These are phyloP conservation scores for Casuarina cunninghamiana DNA, from an alignment of 306 rosid species.

Conservation along the genomic window DNA sequence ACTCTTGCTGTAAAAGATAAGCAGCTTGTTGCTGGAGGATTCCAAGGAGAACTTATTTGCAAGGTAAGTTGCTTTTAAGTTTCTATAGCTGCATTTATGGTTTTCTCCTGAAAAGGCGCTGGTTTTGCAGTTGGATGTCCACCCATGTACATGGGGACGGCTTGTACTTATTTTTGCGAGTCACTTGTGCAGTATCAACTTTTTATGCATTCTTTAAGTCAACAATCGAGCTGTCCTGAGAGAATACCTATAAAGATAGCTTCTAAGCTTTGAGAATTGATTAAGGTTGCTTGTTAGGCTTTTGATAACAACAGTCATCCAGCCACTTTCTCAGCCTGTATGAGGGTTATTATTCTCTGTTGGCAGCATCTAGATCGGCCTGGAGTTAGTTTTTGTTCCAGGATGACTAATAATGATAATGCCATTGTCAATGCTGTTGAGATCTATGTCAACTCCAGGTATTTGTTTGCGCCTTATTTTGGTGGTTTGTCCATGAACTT, in stretches of 20 bases:
- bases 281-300: neutral
- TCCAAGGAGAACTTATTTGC: constrained; percentile 94
- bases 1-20: constrained; percentile 81
- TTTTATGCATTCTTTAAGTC: neutral
- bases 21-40: constrained; percentile 84
- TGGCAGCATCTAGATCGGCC: constrained; percentile 79
- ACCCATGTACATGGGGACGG: neutral
- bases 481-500: neutral
- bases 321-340: neutral
- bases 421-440: constrained; percentile 87
- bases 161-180: neutral
- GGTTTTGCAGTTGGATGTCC: neutral
- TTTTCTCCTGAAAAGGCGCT: neutral
- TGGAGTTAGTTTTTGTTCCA: constrained; percentile 80
- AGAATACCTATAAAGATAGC: neutral
- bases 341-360: neutral
- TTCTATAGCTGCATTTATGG: neutral
- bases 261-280: neutral
- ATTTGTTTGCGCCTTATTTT: constrained; percentile 10
- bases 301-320: neutral
- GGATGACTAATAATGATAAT: constrained; percentile 78
- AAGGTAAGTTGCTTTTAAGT: constrained; percentile 47
- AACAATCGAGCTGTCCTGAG: neutral
- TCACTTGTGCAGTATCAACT: neutral
- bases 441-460: constrained; percentile 77